A percentile compares a stretch with the other conserved stretches of the same genome.
phyloP scores from a whole-genome alignment of 441 rosid genomes.

The Viola pubescens region DNA sequence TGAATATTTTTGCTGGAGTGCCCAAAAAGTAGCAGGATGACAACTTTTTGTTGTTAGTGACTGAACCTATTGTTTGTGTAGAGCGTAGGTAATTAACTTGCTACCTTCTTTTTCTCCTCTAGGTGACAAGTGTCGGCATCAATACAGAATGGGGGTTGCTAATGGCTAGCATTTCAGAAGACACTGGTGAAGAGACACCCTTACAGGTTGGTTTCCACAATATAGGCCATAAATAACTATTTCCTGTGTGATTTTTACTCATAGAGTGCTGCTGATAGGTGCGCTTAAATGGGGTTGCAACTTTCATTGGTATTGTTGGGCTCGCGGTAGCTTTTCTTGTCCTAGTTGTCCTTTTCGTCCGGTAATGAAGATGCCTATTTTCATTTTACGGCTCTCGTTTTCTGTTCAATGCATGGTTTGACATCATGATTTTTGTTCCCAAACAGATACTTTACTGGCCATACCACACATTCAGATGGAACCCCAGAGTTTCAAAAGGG shows the following conservation, averaged over 20 bases:
- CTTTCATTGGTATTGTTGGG: conserved; percentile 89
- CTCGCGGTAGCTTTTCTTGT: conserved; percentile 76
- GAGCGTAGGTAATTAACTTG: conserved; percentile 1
- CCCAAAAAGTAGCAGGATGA: too few relatives aligned
- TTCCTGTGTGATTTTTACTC: conserved; percentile 14
- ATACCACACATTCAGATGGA: conserved; percentile 44
- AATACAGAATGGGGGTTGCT: conserved; percentile 97
- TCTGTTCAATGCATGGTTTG: not conserved
- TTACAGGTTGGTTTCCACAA: conserved; percentile 55
- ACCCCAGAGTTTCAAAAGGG: conserved; percentile 47
- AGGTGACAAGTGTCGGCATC: conserved; percentile 91
- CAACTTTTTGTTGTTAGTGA: too few relatives aligned
- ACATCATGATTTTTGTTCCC: conserved; percentile 12
- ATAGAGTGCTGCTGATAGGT: conserved; percentile 39
- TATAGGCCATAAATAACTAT: not conserved
- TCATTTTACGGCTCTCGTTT: not conserved
- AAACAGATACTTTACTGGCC: conserved; percentile 78
- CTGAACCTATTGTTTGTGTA: not conserved
- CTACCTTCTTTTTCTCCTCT: conserved; percentile 8
- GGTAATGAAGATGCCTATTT: conserved; percentile 33
- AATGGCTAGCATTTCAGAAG: conserved; percentile 94
- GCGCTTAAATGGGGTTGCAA: conserved; percentile 91
- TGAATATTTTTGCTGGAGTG: too few relatives aligned
- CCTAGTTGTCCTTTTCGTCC: conserved; percentile 66
- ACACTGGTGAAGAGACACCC: conserved; percentile 97